Base-by-base conservation (phyloP, 2,329 filamentous ascomycete species). In the Botryotinia globosa region DNA sequence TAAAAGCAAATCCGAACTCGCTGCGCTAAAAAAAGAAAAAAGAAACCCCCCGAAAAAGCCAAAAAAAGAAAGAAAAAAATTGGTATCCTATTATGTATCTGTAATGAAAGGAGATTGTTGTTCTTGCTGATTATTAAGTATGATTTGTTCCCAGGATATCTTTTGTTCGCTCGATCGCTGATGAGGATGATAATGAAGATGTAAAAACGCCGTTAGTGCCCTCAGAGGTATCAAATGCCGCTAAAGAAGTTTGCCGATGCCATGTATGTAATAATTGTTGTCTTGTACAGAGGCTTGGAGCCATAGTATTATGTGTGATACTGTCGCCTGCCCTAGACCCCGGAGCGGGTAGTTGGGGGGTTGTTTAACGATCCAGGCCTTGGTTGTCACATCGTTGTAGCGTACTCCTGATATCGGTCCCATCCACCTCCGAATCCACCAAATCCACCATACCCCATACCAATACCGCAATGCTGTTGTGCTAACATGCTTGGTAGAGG, bases 401-500 rank as follows among this genome's bases (percentile, higher is more conserved):
- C 88, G 82, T 94, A 97, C 82, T 95, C 93, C 80, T 92, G 92
- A 81, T 92, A 94, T 58, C 92, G 87, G 82, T 93, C 93, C 93
- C 94, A 97, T 70, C 92, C 93, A 51, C 63, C 63, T 37, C 70
- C 70, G 81, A 97, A 97, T 76, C 90, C 88, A 78, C 70, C 70
- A 81, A 97, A 97, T 76, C 90, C 88, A 77, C 89, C 88, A 84
- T 92, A 94, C 74, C 90, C 91, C 74, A 90, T 86, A 80, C 91
- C 91, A 73, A 94, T 89, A 78, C 94, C 93, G 83, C 95, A 98
- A 79, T 89, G 86, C 81, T 93, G 93, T 74, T 92, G 90, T 78
- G 92, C 88, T 74, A 97, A 85, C 88, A 94, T 92, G 84, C 93
- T 97, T 61, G 94, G 94, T 71, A 98, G 86, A 66, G 94, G 92